Base-by-base conservation (phyloP, 352 stramenopile species). In the Phytopythium delawarense region DNA sequence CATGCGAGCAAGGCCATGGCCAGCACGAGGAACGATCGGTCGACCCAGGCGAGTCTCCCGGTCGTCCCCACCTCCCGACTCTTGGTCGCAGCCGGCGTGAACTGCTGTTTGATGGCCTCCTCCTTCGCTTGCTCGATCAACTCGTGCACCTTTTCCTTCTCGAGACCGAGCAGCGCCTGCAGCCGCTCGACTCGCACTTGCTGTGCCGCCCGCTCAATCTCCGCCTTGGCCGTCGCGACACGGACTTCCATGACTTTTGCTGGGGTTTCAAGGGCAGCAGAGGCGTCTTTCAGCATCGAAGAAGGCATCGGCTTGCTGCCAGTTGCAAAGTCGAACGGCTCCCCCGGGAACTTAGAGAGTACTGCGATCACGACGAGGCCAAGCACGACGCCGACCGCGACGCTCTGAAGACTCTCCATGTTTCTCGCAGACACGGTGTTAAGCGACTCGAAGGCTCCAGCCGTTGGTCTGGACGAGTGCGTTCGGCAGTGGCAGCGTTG, bases 271-370 rank as follows among this genome's bases (percentile, higher is more conserved):
- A 20, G 7, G 6, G 9, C 18, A 28, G 12, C 2, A 11, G 15
- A 9, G 46, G 21, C 23, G 25, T 20, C 21, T 34, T 28, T 4
- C 4, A 9, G 46, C 7, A 30, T 6, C 16, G 48, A 7, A 5
- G 20, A 58, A 42, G 28, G 21, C 37, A 9, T 23, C 44, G 44
- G 16, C n/a, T 30, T 42, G 20, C 16, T 46, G 23, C 62, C 51
- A 15, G 30, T 60, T 21, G 39, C 70, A 57, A 80, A 90, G 59
- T 88, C 72, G 58, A 89, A 88, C 16, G 82, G 75, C 54, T 89
- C 66, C 1, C 80, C 82, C 23, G 80, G 82, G 59, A 84, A 89
- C 9, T 72, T 37, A 6, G 54, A 69, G 4, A 92, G 64, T 4
- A 79, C 34, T 20, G 61, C 65, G 21, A 90, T 64, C 21, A 90